Base-by-base conservation (phyloP, 805 yeast species). In the Spathaspora passalidarum region DNA sequence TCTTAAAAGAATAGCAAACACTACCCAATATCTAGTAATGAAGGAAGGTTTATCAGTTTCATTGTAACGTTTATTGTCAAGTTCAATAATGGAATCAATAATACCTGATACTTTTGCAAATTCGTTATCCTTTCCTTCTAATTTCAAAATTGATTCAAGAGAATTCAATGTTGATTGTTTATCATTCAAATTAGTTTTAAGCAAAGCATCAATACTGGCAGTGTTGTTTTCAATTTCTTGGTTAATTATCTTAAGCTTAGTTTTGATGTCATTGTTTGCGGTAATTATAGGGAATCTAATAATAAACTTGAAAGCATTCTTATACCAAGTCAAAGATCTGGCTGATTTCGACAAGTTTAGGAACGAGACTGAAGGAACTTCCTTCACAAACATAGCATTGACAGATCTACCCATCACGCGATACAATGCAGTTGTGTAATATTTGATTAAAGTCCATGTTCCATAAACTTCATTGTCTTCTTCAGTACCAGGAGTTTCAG, bases 11-110 rank as follows among this genome's bases (percentile, higher is more conserved):
- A 76, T 16, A 0, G 75, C 47, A 1, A 79, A 49, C 0, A 77
- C 46, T 1, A 91, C 88, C 96, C 96, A 90, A 62, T 81, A 80
- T 45, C 88, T 73, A 2, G 71, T 63, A 1, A 69, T 32, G 14
- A 63, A 53, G 1, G 66, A 56, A 14, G 88, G 88, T 21, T 41
- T 45, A 6, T 50, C 47, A 2, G 54, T 49, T 6, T 22, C 22
- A 1, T 36, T 9, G 39, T 53, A 46, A 10, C 39, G 38, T 14
- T 38, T 44, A 2, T 36, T 36, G 40, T 50, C 45, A 52, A 46
- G 19, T 18, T 47, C 20, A 48, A 54, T 35, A 50, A 45, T 11
- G 41, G 44, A 26, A 25, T 42, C 23, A 34, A 57, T 17, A 7
- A 40, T 14, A 23, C 41, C 20, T 17, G 50, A 43, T 5, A 52